These are phyloP conservation scores for Glutinoglossum americanum DNA, from an alignment of 495 filamentous ascomycete genomes.

Conservation along the genomic window DNA sequence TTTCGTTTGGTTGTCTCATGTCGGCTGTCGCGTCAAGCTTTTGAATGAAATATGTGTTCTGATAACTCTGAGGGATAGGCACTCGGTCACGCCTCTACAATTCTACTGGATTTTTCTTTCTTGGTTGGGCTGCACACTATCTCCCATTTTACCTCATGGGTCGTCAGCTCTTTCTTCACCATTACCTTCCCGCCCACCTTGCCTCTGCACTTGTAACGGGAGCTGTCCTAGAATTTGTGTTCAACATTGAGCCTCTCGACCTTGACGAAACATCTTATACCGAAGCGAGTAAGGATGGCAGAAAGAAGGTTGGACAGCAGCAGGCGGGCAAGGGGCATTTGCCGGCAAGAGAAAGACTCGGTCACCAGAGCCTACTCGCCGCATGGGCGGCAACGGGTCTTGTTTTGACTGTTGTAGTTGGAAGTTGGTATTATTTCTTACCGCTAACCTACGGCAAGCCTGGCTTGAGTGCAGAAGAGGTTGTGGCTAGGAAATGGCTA, in stretches of 20 bases:
- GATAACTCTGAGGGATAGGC: constrained; percentile 24
- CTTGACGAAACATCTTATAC: constrained; percentile 21
- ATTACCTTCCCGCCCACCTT: constrained; percentile 73
- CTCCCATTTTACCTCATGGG: constrained; percentile 59
- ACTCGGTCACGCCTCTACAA: constrained; percentile 89
- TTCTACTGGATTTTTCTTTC: constrained; percentile 96
- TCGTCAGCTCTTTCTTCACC: constrained; percentile 52
- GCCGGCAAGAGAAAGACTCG: constrained; percentile 60
- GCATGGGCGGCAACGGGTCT: constrained; percentile 58
- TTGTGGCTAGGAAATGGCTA: constrained; percentile 79
- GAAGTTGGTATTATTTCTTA: constrained; percentile 78
- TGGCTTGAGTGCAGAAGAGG: constrained; percentile 63
- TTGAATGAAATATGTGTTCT: background rate
- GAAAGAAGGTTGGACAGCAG: constrained; percentile 21
- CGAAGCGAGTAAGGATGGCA: constrained; percentile 27
- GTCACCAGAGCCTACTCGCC: constrained; percentile 50
- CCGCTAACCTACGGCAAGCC: constrained; percentile 90
- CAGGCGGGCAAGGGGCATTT: constrained; percentile 19
- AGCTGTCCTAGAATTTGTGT: constrained; percentile 92
- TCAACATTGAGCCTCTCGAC: constrained; percentile 58
- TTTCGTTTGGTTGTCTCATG: background rate
- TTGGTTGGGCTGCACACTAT: constrained; percentile 58
- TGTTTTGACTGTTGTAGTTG: constrained; percentile 45
- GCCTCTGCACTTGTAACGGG: constrained; percentile 84
- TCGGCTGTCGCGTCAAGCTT: constrained; percentile 1